Conservation (phyloP, 306 rosid species). For the Castanopsis chinensis region DNA sequence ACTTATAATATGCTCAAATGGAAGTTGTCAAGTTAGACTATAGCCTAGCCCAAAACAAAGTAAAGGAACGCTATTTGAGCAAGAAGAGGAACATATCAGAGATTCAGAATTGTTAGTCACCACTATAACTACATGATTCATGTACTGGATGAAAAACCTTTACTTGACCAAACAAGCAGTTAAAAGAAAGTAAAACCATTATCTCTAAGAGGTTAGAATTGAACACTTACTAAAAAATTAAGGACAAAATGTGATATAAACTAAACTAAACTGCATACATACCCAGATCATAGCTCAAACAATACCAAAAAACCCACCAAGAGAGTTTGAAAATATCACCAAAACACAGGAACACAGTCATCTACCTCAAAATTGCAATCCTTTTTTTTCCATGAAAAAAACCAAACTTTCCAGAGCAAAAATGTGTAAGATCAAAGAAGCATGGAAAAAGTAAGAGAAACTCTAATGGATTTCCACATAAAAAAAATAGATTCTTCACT, state of each 20-base stretch:
- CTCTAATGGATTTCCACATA: conserved; percentile 1
- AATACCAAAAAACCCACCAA: not conserved
- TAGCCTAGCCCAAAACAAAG: not conserved
- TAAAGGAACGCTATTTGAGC: not conserved
- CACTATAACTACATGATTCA: not conserved
- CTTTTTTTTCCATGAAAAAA: conserved; percentile 6
- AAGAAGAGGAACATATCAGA: not conserved
- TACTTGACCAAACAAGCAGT: not conserved
- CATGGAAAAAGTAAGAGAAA: conserved; percentile 5
- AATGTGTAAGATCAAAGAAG: conserved; percentile 17
- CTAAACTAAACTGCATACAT: not conserved
- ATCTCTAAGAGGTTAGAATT: conserved; percentile 2
- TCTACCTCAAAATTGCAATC: conserved; percentile 32
- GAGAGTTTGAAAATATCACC: not conserved
- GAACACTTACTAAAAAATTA: not conserved
- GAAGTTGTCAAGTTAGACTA: not conserved
- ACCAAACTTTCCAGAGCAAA: conserved; percentile 2
- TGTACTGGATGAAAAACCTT: not conserved
- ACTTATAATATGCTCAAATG: not conserved
- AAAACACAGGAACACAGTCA: conserved; percentile 7
- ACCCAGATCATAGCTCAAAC: not conserved
- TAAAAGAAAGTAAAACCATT: not conserved
- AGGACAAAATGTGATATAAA: not conserved
- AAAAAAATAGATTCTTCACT: conserved; percentile 17
- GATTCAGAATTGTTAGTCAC: not conserved